A percentile compares a stretch with the other conserved stretches of the same genome.
These are phyloP conservation scores for Podaxis rugospora DNA, from an alignment of 768 basidiomycete genomes.

Conservation along the genomic window DNA sequence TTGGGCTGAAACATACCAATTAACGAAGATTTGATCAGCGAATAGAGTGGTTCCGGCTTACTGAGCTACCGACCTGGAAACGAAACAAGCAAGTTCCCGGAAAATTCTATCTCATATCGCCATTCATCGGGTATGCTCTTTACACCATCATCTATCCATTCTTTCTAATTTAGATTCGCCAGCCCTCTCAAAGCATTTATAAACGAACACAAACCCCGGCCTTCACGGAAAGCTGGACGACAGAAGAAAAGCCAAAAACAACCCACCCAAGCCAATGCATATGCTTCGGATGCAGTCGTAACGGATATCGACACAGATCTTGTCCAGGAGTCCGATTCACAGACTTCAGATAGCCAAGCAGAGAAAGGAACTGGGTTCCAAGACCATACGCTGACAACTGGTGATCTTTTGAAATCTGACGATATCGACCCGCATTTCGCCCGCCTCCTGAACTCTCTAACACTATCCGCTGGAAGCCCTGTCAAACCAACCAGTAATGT, in stretches of 20 bases:
- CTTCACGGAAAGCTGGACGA: constrained; percentile 27
- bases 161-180: constrained; percentile 9
- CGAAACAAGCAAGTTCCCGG: constrained; percentile 62
- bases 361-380: constrained; percentile 62
- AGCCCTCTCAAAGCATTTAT: constrained; percentile 69
- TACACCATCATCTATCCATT: background rate
- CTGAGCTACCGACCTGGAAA: constrained; percentile 92
- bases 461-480: constrained; percentile 40
- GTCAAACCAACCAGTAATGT: background rate
- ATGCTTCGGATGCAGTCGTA: constrained; percentile 5
- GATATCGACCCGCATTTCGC: constrained; percentile 64
- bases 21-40: constrained; percentile 46
- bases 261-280: constrained; percentile 7
- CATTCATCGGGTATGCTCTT: constrained; percentile 75
- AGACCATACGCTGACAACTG: constrained; percentile 40
- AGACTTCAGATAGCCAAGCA: constrained; percentile 36
- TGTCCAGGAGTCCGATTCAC: constrained; percentile 62
- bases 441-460: constrained; percentile 57
- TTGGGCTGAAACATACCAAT: constrained; percentile 1
- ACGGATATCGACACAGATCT: constrained; percentile 27
- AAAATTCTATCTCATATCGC: constrained; percentile 93
- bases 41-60: constrained; percentile 93
- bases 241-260: constrained; percentile 14
- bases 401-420: constrained; percentile 23
- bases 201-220: constrained; percentile 53